Conservation (phyloP, 768 basidiomycete species). For the Leccinum boreale region DNA sequence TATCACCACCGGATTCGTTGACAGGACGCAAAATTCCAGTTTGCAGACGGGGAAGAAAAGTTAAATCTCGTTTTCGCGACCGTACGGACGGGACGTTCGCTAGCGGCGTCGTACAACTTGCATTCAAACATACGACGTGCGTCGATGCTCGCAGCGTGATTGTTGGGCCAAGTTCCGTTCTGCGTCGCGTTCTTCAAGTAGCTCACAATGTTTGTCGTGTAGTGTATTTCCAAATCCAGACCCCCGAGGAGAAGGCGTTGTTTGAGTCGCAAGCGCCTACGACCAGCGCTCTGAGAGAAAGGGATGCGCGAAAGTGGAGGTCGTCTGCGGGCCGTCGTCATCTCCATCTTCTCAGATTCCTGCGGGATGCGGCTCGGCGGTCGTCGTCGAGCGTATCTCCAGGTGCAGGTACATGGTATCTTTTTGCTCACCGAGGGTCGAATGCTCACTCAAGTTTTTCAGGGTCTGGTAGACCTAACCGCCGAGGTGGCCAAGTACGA, state of each 20-base stretch:
- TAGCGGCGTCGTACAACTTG: conserved; percentile 79
- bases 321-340: conserved; percentile 40
- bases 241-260: conserved; percentile 57
- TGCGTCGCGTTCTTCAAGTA: too few species aligned
- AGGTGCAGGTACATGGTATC: conserved; percentile 92
- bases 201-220: too few species aligned
- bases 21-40: conserved; percentile 18
- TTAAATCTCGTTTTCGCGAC: conserved; percentile 85
- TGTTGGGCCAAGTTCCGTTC: too few species aligned
- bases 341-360: conserved; percentile 55
- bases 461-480: conserved; percentile 92
- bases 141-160: too few species aligned
- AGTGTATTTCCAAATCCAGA: conserved; percentile 78
- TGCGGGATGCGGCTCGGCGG: conserved; percentile 73
- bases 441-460: conserved; percentile 1
- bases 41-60: conserved; percentile 68
- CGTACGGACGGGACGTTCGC: conserved; percentile 53
- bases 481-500: conserved; percentile 76
- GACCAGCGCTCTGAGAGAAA: conserved; percentile 84
- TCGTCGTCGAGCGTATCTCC: conserved; percentile 64
- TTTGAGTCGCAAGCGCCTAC: conserved; percentile 73
- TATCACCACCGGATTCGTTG: background rate
- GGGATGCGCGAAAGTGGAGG: conserved; percentile 73
- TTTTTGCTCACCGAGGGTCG: too few species aligned
- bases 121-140: conserved; percentile 60